These are phyloP conservation scores for Saccharomycopsis phalli DNA, from an alignment of 1,139 yeast genomes.

Conservation along the genomic window DNA sequence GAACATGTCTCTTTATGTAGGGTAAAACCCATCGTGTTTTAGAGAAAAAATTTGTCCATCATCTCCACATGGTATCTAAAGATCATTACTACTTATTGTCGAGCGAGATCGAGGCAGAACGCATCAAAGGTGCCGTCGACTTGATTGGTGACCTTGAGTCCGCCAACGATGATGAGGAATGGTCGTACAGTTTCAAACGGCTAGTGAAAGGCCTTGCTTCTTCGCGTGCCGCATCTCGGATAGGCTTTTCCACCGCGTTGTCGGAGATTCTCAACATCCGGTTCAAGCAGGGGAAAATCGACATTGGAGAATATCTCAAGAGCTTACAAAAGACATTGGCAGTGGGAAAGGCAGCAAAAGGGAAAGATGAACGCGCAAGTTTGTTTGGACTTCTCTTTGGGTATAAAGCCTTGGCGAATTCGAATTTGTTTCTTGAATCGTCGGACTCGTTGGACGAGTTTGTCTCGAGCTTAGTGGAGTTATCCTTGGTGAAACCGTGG, in stretches of 20 bases:
- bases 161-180: constrained; percentile 45
- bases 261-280: constrained; percentile 59
- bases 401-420: constrained; percentile 62
- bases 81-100: constrained; percentile 76
- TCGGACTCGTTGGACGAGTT: constrained; percentile 30
- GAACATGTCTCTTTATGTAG: background rate
- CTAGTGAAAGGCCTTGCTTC: constrained; percentile 75
- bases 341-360: constrained; percentile 35
- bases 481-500: constrained; percentile 71
- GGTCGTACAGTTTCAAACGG: constrained; percentile 75
- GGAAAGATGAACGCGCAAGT: constrained; percentile 74
- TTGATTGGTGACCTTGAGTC: constrained; percentile 48
- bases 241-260: constrained; percentile 84
- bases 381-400: constrained; percentile 85
- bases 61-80: constrained; percentile 36
- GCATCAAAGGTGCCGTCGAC: constrained; percentile 63
- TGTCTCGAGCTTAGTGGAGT: constrained; percentile 41
- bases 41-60: background rate
- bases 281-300: constrained; percentile 27
- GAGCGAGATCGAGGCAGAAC: constrained; percentile 59
- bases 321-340: constrained; percentile 21
- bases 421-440: constrained; percentile 35
- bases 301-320: constrained; percentile 25
- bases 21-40: no score
- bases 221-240: constrained; percentile 72